A percentile compares a stretch with the other conserved stretches of the same genome.
Conservation (phyloP, 495 filamentous ascomycete species). For the Neurospora sp. region DNA sequence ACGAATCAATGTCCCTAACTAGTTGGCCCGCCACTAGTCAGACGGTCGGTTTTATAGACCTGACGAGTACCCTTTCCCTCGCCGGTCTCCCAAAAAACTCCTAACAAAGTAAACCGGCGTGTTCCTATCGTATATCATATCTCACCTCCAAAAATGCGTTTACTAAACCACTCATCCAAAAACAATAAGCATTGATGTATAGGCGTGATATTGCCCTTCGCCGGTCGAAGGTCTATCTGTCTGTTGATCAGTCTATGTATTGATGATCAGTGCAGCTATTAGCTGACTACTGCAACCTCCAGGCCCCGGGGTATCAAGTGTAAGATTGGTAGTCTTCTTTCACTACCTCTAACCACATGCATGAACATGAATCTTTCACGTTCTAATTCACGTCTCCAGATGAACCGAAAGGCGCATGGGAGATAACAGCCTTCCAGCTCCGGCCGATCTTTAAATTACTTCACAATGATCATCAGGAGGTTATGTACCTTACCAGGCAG, state of each 20-base stretch:
- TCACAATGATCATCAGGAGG: neutral
- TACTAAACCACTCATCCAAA: neutral
- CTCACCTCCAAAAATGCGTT: neutral
- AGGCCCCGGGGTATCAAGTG: no score
- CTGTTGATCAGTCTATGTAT: neutral
- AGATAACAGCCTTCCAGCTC: neutral
- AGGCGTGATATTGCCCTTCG: neutral
- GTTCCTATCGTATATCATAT: neutral
- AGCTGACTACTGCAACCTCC: neutral
- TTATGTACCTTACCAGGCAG: neutral
- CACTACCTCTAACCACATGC: no score
- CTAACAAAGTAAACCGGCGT: neutral
- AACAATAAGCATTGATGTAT: no score
- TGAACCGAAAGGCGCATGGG: neutral
- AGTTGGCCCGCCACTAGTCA: no score
- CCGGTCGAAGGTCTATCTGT: neutral
- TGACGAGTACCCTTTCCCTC: neutral
- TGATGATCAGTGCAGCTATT: neutral
- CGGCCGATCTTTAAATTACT: neutral
- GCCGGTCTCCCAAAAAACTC: neutral
- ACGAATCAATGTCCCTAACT: no score
- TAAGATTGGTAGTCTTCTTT: neutral
- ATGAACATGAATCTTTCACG: neutral
- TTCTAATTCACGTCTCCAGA: neutral
- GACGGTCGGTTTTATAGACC: no score